Conservation (phyloP, 1,284 basidiomycete species). For the Fomitiporia mediterranea region DNA sequence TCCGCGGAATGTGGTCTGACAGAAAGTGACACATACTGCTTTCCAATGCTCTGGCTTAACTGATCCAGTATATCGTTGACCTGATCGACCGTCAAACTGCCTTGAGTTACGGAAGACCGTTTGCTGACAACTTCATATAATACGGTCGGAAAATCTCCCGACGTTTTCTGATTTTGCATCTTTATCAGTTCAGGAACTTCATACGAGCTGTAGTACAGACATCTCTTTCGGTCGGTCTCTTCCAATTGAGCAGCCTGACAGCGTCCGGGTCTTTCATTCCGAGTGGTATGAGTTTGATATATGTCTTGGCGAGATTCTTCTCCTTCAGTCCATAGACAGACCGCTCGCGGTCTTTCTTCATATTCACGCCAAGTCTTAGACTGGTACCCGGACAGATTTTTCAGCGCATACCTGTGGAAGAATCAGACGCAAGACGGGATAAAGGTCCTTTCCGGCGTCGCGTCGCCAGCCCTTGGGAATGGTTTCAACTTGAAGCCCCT, state of each 20-base stretch:
- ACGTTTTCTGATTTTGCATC: slow-evolving; percentile 44
- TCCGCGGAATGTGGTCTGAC: not conserved
- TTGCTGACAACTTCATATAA: slow-evolving; percentile 81
- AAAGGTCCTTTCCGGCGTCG: slow-evolving; percentile 68
- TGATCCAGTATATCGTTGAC: slow-evolving; percentile 78
- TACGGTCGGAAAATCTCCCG: slow-evolving; percentile 84
- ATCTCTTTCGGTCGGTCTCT: slow-evolving; percentile 68
- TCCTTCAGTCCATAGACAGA: slow-evolving; percentile 90
- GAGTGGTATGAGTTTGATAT: slow-evolving; percentile 84
- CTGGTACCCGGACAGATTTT: not conserved
- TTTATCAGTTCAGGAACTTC: not conserved
- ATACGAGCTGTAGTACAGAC: slow-evolving; percentile 35
- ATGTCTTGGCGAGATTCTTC: slow-evolving; percentile 83
- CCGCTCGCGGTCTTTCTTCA: slow-evolving; percentile 85
- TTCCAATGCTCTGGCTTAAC: slow-evolving; percentile 61
- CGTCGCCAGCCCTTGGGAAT: slow-evolving; percentile 65
- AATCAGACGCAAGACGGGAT: slow-evolving; percentile 70
- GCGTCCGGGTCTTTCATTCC: slow-evolving; percentile 75
- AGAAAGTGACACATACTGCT: slow-evolving; percentile 43
- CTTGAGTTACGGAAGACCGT: slow-evolving; percentile 78
- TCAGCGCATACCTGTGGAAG: slow-evolving; percentile 59
- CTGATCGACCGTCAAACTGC: slow-evolving; percentile 71
- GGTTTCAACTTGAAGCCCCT: slow-evolving; percentile 3
- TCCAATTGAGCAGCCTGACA: slow-evolving; percentile 83
- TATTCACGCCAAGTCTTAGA: not conserved